A percentile compares a stretch with the other conserved stretches of the same genome.
Conservation (phyloP, 345 rosid species). For the Syzygium aqueum region DNA sequence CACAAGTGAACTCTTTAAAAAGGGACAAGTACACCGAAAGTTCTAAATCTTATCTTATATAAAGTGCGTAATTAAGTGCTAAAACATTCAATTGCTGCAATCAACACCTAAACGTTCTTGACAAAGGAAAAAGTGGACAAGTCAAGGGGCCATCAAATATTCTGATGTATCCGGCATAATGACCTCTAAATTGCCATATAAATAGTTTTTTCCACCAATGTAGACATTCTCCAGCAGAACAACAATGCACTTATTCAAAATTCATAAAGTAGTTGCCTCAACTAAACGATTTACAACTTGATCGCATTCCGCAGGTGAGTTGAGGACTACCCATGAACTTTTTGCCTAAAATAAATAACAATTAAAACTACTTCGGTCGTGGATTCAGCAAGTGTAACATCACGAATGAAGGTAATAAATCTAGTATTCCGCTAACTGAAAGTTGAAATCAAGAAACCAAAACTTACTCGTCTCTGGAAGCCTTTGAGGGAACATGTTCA, state of each 20-base stretch:
- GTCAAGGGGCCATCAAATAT: background rate
- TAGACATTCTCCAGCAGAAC: background rate
- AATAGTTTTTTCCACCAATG: background rate
- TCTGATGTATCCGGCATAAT: background rate
- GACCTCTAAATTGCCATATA: background rate
- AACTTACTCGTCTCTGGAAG: conserved; percentile 23
- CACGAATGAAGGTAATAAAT: background rate
- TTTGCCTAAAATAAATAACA: background rate
- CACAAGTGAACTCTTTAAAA: background rate
- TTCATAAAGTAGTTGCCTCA: background rate
- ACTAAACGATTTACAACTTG: background rate
- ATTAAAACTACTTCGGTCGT: background rate
- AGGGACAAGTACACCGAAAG: background rate
- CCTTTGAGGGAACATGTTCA: conserved; percentile 6
- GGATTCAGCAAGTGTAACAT: background rate
- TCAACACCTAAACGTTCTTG: background rate
- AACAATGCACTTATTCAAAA: background rate
- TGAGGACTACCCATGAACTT: background rate
- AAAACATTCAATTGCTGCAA: background rate
- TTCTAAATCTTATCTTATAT: background rate
- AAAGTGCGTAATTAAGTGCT: background rate
- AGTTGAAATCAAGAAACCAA: background rate
- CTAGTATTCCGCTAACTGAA: background rate
- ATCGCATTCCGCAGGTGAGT: background rate
- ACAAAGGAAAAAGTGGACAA: background rate